Conservation (phyloP, 2,329 filamentous ascomycete genomes). For the Ophiostoma quercus region DNA sequence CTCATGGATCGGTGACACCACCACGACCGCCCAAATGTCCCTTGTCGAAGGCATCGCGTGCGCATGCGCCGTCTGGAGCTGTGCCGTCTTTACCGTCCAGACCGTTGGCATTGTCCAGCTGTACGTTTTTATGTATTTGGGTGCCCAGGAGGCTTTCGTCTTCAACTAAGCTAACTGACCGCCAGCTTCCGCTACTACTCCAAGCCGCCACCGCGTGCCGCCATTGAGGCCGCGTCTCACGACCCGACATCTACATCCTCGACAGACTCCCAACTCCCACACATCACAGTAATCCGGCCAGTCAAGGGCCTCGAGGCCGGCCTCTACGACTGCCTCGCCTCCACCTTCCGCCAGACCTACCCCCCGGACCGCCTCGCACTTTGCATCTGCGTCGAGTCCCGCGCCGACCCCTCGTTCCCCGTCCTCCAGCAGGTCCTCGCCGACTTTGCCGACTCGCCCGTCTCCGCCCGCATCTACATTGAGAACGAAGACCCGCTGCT, state of each 20-base stretch:
- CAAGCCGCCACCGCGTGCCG: conserved; percentile 42
- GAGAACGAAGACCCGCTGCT: conserved; percentile 27
- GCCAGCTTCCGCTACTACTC: conserved; percentile 52
- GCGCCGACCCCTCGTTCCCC: conserved; percentile 69
- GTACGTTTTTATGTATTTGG: background rate
- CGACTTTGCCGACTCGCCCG: conserved; percentile 77
- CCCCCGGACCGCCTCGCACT: conserved; percentile 70
- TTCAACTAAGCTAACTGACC: background rate
- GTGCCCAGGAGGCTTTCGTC: background rate
- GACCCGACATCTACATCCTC: background rate
- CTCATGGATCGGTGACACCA: background rate
- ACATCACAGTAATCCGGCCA: conserved; percentile 86
- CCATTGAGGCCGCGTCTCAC: conserved; percentile 41
- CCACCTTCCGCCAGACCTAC: conserved; percentile 78
- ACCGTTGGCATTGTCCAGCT: conserved; percentile 2
- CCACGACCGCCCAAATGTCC: background rate
- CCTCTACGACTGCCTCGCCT: conserved; percentile 86
- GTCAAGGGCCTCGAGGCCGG: conserved; percentile 87
- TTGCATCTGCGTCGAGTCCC: conserved; percentile 73
- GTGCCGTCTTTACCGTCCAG: background rate
- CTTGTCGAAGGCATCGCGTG: background rate
- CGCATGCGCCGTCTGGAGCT: conserved; percentile 13
- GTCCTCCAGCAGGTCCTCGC: conserved; percentile 64
- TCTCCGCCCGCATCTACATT: conserved; percentile 48
- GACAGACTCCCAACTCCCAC: conserved; percentile 48